Evolutionary conservation across 768 basidiomycete species (phyloP).

Genomic region (Leucogyrophana mollusca): DNA sequence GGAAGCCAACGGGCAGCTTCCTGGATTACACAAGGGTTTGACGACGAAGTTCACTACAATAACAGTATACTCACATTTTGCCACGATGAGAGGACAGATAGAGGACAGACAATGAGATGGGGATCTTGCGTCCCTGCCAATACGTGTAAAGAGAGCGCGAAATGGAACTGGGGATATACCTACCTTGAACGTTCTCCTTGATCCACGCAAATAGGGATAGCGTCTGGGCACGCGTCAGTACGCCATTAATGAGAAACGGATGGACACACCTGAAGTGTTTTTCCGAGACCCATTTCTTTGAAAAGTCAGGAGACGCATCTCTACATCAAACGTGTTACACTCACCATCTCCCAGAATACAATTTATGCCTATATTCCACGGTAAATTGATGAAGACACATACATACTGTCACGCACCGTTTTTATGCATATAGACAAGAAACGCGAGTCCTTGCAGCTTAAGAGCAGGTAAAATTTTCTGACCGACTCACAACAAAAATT

Average conservation of each 20-base stretch:
- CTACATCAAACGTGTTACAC: constrained; percentile 13
- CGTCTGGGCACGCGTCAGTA: constrained; percentile 32
- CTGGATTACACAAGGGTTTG: constrained; percentile 22
- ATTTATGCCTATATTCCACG: constrained; percentile 49
- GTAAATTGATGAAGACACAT: no score
- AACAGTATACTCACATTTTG: constrained; percentile 36
- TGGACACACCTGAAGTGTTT: constrained; percentile 52
- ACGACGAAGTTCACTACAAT: background rate
- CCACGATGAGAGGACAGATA: constrained; percentile 66
- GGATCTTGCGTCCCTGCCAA: constrained; percentile 45
- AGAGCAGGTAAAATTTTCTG: background rate
- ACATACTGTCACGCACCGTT: constrained; percentile 44
- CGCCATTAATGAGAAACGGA: background rate
- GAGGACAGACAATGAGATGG: constrained; percentile 71
- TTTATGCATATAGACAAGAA: constrained; percentile 62
- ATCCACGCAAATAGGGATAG: constrained; percentile 68
- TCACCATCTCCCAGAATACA: constrained; percentile 71
- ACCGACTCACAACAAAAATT: background rate
- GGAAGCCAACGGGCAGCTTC: constrained; percentile 58
- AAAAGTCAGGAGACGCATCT: background rate
- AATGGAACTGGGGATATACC: constrained; percentile 7
- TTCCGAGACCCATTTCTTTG: constrained; percentile 61
- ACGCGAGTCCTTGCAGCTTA: constrained; percentile 62
- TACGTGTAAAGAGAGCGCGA: background rate
- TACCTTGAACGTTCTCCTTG: constrained; percentile 49